Conservation (phyloP, 2,329 filamentous ascomycete species). For the Trichoderma harzianum region DNA sequence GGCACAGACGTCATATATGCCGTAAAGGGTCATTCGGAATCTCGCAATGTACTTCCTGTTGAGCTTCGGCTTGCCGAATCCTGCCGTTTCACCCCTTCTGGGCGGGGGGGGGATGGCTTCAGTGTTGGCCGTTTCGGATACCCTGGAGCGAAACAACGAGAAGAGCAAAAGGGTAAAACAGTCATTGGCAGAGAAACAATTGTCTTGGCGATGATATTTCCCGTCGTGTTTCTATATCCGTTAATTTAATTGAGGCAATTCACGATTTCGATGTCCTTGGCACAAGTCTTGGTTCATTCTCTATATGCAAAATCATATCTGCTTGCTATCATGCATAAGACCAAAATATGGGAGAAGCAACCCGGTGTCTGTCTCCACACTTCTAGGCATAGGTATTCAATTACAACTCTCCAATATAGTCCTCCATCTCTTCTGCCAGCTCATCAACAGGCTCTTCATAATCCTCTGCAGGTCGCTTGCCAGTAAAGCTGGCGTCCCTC, state of each 20-base stretch:
- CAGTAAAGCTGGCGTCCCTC: slow-evolving; percentile 18
- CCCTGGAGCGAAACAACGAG: not conserved
- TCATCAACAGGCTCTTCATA: slow-evolving; percentile 6
- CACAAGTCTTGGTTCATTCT: not conserved
- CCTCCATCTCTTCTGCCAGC: slow-evolving; percentile 26
- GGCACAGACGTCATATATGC: not conserved
- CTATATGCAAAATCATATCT: not conserved
- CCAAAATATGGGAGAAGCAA: not conserved
- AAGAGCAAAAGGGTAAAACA: not conserved
- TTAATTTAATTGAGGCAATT: not conserved
- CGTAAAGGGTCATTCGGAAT: not conserved
- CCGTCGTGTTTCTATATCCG: not conserved
- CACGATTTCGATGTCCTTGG: not conserved
- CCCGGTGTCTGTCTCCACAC: not conserved
- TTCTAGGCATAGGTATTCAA: not conserved
- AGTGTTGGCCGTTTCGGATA: not conserved
- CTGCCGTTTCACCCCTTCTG: not conserved
- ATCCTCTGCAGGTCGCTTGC: slow-evolving; percentile 20
- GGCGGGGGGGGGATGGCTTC: not conserved
- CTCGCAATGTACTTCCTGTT: not conserved
- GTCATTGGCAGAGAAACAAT: not conserved
- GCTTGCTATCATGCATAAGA: not conserved
- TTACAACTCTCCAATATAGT: slow-evolving; percentile 23
- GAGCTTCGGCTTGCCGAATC: not conserved
- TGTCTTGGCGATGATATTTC: not conserved